phyloP scores from a whole-genome alignment of 2,329 filamentous ascomycete genomes.

The Colletotrichum sidae region DNA sequence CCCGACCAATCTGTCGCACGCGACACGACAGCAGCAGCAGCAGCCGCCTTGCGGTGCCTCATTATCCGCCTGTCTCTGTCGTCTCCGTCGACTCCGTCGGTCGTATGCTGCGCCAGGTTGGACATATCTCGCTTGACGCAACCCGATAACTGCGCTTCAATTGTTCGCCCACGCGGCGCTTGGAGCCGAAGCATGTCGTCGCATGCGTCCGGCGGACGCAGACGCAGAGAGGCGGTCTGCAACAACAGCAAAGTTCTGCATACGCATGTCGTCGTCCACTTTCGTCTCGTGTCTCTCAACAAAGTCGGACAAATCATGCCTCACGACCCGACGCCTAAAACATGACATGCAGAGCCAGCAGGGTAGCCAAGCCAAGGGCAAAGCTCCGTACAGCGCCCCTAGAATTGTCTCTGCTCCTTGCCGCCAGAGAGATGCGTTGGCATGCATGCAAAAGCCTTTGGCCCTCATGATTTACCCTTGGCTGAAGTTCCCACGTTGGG shows the following conservation, averaged over 20 bases:
- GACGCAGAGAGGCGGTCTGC: conserved; percentile 19
- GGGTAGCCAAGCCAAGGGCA: background rate
- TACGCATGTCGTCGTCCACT: background rate
- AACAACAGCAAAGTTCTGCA: conserved; percentile 1
- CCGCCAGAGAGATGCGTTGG: conserved; percentile 33
- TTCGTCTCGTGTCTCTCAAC: conserved; percentile 26
- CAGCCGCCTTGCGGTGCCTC: conserved; percentile 4
- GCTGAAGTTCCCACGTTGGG: background rate
- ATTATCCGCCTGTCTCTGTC: background rate
- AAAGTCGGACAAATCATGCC: conserved; percentile 29
- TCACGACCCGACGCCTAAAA: conserved; percentile 15
- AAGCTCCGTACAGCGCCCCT: background rate
- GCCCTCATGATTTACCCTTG: conserved; percentile 30
- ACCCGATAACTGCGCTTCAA: conserved; percentile 8
- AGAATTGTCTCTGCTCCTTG: conserved; percentile 24
- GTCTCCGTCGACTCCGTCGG: too few species aligned
- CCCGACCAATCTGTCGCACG: conserved; percentile 3
- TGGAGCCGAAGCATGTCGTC: conserved; percentile 12
- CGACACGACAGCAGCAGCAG: conserved; percentile 10
- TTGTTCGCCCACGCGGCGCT: conserved; percentile 20
- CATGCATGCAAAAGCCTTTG: conserved; percentile 34
- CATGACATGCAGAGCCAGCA: conserved; percentile 21
- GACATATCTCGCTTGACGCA: conserved; percentile 22
- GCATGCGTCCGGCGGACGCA: background rate
- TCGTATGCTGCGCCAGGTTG: conserved; percentile 10